phyloP scores from a whole-genome alignment of 1,284 basidiomycete genomes.

The Xerocomus tenax region DNA sequence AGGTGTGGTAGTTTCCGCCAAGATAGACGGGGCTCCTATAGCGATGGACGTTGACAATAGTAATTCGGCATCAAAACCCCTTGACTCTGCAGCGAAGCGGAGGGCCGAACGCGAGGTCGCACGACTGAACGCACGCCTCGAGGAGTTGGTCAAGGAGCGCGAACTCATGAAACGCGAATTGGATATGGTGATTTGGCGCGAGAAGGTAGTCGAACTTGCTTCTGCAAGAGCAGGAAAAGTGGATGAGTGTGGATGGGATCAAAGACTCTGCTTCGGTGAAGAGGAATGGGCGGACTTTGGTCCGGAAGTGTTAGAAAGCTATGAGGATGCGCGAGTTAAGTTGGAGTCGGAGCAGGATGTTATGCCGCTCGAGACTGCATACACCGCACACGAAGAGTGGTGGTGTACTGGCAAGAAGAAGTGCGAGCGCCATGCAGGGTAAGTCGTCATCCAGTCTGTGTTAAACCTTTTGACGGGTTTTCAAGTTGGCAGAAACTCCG shows the following conservation, averaged over 20 bases:
- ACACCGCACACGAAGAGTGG: slow-evolving; percentile 44
- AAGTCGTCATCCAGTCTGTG: slow-evolving; percentile 16
- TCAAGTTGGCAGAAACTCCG: slow-evolving; percentile 72
- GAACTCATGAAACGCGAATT: slow-evolving; percentile 58
- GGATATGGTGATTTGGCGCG: slow-evolving; percentile 60
- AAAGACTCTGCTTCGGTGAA: slow-evolving; percentile 69
- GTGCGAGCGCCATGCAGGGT: slow-evolving; percentile 74
- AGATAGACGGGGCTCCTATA: slow-evolving; percentile 15
- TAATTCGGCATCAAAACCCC: neutral
- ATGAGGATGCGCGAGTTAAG: slow-evolving; percentile 42
- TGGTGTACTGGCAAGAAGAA: slow-evolving; percentile 68
- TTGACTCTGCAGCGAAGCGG: slow-evolving; percentile 25
- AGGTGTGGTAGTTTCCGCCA: slow-evolving; percentile 48
- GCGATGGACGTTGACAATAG: slow-evolving; percentile 22
- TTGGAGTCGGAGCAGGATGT: slow-evolving; percentile 20
- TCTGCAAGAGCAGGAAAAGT: slow-evolving; percentile 49
- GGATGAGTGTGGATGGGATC: slow-evolving; percentile 75
- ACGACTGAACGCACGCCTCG: slow-evolving; percentile 44
- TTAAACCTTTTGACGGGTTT: slow-evolving; percentile 7
- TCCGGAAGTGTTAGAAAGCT: slow-evolving; percentile 55
- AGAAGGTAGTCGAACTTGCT: slow-evolving; percentile 57
- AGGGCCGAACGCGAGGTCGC: slow-evolving; percentile 48
- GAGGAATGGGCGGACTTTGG: slow-evolving; percentile 65
- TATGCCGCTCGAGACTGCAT: slow-evolving; percentile 36
- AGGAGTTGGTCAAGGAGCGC: slow-evolving; percentile 47